Base-by-base conservation (phyloP, 208 protist species). In the Novymonas esmeraldas region DNA sequence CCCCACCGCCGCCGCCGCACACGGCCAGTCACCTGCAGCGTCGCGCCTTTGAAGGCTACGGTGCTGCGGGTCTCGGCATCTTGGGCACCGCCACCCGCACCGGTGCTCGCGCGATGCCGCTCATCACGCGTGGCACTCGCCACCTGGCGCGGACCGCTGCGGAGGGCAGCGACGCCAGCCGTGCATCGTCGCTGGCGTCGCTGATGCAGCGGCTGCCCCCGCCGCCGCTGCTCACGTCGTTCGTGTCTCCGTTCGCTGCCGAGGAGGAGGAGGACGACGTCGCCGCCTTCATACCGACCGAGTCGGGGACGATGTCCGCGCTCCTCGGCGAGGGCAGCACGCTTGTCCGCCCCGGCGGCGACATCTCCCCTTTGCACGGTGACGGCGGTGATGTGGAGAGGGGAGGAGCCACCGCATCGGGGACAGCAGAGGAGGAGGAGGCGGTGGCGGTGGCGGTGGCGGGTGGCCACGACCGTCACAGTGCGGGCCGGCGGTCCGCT, bases 291-390 rank as follows among this genome's bases (percentile, higher is more conserved):
- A 58, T 52, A 18, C 58, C 70, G 28, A 55, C 45, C 7, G 48
- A 51, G 51, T 51, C 59, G 18, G 54, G 48, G n/a, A 64, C 33
- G 52, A 51, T 45, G 6, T 56, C 26, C 5, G 69, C 31, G 11
- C 41, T 39, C 2, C 13, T 61, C n/a, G 41, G 52, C 4, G 39
- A 65, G 29, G 58, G 66, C 36, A 34, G 55, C 26, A 0, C 59
- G n/a, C 33, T 81, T 31, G 64, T 62, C 0, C 68, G 69, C n/a
- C 52, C 34, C 10, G 52, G 65, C n/a, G 63, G 63, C 7, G 60
- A 60, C 65, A 61, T 36, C 38, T 46, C 39, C 28, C 26, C 38
- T 5, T 13, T 48, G 11, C 55, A 10, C 33, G 2, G 55, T 24
- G 24, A 9, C 39, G 11, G 36, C 36, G 7, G 36, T 11, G 36